These are phyloP conservation scores for Serpula lacrymans DNA, from an alignment of 768 basidiomycete genomes.

Conservation along the genomic window DNA sequence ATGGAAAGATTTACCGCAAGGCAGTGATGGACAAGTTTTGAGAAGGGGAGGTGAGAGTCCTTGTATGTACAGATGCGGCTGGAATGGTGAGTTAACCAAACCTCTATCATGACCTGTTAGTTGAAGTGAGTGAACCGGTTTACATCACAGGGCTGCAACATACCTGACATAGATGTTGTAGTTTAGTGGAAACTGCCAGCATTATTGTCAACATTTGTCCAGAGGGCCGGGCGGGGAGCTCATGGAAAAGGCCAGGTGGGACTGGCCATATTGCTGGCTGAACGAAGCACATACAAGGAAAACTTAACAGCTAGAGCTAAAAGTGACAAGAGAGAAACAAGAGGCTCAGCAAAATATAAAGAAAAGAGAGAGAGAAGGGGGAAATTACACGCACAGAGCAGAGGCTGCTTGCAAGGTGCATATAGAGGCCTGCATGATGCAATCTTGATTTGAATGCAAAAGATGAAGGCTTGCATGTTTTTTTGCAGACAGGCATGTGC, in stretches of 20 bases:
- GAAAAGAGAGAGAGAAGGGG: neutral
- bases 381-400: neutral
- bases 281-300: neutral
- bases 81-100: constrained; percentile 16
- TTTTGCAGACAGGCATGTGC: constrained; percentile 26
- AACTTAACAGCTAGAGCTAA: constrained; percentile 21
- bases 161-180: constrained; percentile 33
- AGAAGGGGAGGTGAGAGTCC: constrained; percentile 10
- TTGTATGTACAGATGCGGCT: constrained; percentile 23
- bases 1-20: constrained; percentile 10
- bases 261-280: constrained; percentile 2
- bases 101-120: neutral
- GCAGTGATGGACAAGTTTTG: constrained; percentile 16
- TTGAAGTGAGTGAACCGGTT: too few species aligned
- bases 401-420: neutral
- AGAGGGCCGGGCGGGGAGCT: neutral
- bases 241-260: neutral
- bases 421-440: neutral
- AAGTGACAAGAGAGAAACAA: constrained; percentile 11
- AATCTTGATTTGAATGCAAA: constrained; percentile 6
- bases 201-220: constrained; percentile 6
- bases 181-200: constrained; percentile 36
- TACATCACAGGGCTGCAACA: constrained; percentile 30
- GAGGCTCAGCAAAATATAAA: neutral
- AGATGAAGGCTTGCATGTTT: constrained; percentile 26